Conservation (phyloP, 75 land plant genomes). For the Isoetes taiwanensis region DNA sequence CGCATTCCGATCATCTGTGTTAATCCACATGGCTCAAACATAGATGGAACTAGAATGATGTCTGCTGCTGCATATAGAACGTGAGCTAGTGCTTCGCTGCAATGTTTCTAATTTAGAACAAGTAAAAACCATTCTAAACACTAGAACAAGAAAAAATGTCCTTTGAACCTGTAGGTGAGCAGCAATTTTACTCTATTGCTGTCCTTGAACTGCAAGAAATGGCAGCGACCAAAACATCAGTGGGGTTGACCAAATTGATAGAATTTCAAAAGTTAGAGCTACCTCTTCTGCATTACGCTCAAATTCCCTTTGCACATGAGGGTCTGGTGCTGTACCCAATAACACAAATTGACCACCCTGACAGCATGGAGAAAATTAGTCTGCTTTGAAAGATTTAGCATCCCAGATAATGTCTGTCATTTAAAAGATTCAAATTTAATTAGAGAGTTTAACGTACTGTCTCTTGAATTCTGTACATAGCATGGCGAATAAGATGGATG, state of each 20-base stretch:
- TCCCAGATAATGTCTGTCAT: not conserved
- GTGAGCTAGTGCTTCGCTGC: constrained; percentile 59
- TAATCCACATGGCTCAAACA: constrained; percentile 69
- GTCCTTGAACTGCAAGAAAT: constrained; percentile 21
- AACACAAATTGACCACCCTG: constrained; percentile 58
- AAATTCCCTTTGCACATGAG: constrained; percentile 40
- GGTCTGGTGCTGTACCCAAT: constrained; percentile 49
- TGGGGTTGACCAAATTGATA: not conserved
- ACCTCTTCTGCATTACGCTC: constrained; percentile 34
- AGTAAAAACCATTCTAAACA: not conserved
- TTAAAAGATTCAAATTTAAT: not conserved
- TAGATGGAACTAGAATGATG: constrained; percentile 58
- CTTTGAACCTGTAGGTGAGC: not conserved
- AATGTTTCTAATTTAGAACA: constrained; percentile 27
- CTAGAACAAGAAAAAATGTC: not conserved
- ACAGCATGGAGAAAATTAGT: not conserved
- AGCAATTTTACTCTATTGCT: constrained; percentile 25
- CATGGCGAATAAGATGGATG: constrained; percentile 53
- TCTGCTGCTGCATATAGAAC: constrained; percentile 73
- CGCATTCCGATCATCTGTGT: constrained; percentile 75
- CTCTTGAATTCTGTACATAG: constrained; percentile 35
- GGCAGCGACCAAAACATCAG: not conserved
- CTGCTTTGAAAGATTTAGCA: not conserved
- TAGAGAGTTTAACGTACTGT: constrained; percentile 31
- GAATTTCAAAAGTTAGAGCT: constrained; percentile 2